Conservation (phyloP, 169 alveolate genomes). For the Eimeria falciformis region DNA sequence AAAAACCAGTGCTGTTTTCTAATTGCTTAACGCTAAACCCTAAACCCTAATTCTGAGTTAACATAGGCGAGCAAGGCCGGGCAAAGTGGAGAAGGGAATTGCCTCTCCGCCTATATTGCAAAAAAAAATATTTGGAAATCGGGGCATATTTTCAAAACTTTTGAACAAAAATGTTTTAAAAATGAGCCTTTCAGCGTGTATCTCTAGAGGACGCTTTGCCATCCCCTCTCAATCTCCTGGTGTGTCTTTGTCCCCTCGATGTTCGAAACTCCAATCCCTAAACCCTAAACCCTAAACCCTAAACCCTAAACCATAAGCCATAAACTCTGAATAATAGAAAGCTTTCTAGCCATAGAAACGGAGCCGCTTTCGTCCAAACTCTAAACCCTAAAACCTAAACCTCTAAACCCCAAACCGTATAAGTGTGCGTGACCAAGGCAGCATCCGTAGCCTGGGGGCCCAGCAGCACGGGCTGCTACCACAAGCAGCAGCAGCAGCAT, state of each 20-base stretch:
- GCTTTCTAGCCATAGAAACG: neutral
- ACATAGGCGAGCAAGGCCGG: too few species aligned
- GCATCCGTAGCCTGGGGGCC: neutral
- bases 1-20: too few species aligned
- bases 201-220: too few species aligned
- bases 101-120: too few species aligned
- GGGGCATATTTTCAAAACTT: too few species aligned
- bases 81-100: too few species aligned
- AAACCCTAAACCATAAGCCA: neutral
- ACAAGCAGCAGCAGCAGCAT: neutral
- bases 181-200: too few species aligned
- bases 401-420: neutral
- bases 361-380: neutral
- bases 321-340: neutral
- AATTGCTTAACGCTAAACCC: constrained; percentile 40
- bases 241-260: too few species aligned
- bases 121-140: too few species aligned
- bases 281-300: constrained; percentile 3
- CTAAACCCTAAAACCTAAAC: neutral
- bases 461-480: neutral
- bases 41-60: constrained; percentile 10
- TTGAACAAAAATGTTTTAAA: too few species aligned
- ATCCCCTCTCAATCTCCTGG: too few species aligned
- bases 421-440: neutral
- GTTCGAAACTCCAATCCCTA: neutral